These are phyloP conservation scores for Blastomyces parvus DNA, from an alignment of 2,329 filamentous ascomycete species.

Conservation along the genomic window DNA sequence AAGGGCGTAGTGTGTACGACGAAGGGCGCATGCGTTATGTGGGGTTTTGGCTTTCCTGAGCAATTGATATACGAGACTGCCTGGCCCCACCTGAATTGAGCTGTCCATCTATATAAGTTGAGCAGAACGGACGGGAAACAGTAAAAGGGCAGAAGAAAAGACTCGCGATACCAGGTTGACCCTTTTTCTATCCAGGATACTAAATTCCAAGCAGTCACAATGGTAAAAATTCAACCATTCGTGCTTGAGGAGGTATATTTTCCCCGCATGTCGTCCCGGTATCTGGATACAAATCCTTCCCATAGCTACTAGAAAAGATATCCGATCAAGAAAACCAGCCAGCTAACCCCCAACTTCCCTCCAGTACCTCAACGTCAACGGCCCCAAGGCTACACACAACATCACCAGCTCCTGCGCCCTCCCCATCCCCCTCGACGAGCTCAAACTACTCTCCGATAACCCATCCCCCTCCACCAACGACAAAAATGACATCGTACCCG, in stretches of 20 bases:
- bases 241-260: constrained; percentile 55
- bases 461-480: not conserved
- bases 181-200: not conserved
- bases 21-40: not conserved
- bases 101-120: too few relatives aligned
- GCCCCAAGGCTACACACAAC: constrained; percentile 46
- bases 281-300: too few relatives aligned
- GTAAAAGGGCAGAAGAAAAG: not conserved
- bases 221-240: constrained; percentile 36
- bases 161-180: not conserved
- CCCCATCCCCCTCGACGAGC: constrained; percentile 46
- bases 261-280: too few relatives aligned
- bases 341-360: not conserved
- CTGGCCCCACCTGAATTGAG: not conserved
- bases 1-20: not conserved
- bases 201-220: constrained; percentile 15
- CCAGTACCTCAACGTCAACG: constrained; percentile 50
- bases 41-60: not conserved
- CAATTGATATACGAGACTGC: not conserved
- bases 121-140: too few relatives aligned
- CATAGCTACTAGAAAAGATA: too few relatives aligned
- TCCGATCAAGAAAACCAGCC: not conserved
- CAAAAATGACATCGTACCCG: constrained; percentile 21
- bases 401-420: constrained; percentile 50
- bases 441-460: constrained; percentile 41